Percentiles rank a stretch among this genome's conserved stretches.
Conservation (phyloP, 176 grass and related monocot genomes). For the Canna indica region DNA sequence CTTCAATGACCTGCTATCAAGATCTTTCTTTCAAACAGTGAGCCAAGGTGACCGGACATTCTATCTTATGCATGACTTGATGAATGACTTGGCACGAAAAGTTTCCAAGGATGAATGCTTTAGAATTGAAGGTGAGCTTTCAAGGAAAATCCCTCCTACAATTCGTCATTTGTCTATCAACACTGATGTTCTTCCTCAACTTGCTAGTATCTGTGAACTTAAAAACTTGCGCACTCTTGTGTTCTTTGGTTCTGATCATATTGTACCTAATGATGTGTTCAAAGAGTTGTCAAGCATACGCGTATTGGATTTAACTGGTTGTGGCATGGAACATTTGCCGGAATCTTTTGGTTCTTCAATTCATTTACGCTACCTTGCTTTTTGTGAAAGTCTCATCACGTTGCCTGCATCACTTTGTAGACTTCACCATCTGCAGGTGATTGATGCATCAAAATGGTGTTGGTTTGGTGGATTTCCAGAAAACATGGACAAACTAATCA, state of each 20-base stretch:
- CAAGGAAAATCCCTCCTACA: slow-evolving; percentile 17
- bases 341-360: slow-evolving; percentile 25
- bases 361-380: slow-evolving; percentile 46
- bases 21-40: slow-evolving; percentile 34
- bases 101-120: slow-evolving; percentile 40
- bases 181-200: slow-evolving; percentile 17
- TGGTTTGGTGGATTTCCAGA: slow-evolving; percentile 14
- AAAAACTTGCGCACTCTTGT: slow-evolving; percentile 34
- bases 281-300: slow-evolving; percentile 31
- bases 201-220: slow-evolving; percentile 19
- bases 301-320: slow-evolving; percentile 35
- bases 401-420: slow-evolving; percentile 30
- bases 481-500: slow-evolving; percentile 22
- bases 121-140: slow-evolving; percentile 21
- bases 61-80: slow-evolving; percentile 32
- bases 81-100: slow-evolving; percentile 32
- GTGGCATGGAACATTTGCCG: slow-evolving; percentile 37
- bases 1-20: slow-evolving; percentile 36
- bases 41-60: slow-evolving; percentile 13
- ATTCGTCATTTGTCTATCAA: slow-evolving; percentile 42
- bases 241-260: slow-evolving; percentile 8
- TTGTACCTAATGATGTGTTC: slow-evolving; percentile 19
- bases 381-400: slow-evolving; percentile 17
- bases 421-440: slow-evolving; percentile 31
- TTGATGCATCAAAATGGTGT: slow-evolving; percentile 21